These are phyloP conservation scores for Pichia pseudocactophila DNA, from an alignment of 805 yeast species.

Conservation along the genomic window DNA sequence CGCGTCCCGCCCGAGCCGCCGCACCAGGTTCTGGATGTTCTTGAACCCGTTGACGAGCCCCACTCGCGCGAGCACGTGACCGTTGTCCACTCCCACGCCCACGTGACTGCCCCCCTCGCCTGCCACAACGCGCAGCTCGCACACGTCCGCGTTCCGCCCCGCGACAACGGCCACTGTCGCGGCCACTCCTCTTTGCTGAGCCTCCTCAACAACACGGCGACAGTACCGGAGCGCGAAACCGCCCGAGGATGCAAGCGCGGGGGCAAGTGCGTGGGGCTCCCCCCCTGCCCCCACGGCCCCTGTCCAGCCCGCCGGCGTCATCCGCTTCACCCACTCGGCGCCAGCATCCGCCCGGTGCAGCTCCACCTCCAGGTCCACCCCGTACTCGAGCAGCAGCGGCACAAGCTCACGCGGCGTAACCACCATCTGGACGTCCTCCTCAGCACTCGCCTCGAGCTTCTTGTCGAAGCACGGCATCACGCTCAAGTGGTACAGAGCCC, in stretches of 20 bases:
- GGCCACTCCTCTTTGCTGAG: slow-evolving; percentile 6
- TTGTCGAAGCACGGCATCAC: slow-evolving; percentile 98
- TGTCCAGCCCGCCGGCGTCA: too few relatives aligned
- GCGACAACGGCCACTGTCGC: slow-evolving; percentile 30
- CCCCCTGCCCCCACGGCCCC: too few relatives aligned
- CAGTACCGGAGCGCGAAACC: too few relatives aligned
- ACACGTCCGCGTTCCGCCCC: slow-evolving; percentile 72
- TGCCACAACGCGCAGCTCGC: slow-evolving; percentile 53
- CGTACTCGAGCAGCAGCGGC: slow-evolving; percentile 39
- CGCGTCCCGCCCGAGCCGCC: slow-evolving; percentile 53
- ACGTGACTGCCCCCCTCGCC: slow-evolving; percentile 4
- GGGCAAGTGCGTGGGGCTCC: too few relatives aligned
- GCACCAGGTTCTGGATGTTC: slow-evolving; percentile 86
- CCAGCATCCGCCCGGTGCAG: too few relatives aligned
- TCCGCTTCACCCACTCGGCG: too few relatives aligned
- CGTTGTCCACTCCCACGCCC: slow-evolving; percentile 33
- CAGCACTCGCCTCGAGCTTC: slow-evolving; percentile 84
- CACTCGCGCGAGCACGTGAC: slow-evolving; percentile 27
- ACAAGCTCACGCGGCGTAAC: slow-evolving; percentile 84
- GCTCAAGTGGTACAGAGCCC: slow-evolving; percentile 63
- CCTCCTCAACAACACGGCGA: too few relatives aligned
- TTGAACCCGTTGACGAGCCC: slow-evolving; percentile 83
- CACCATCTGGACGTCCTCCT: slow-evolving; percentile 82
- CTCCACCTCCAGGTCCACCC: slow-evolving; percentile 27
- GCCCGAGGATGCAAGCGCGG: too few relatives aligned